phyloP scores from a whole-genome alignment of 73 alveolate genomes.

The Paramecium primaurelia region DNA sequence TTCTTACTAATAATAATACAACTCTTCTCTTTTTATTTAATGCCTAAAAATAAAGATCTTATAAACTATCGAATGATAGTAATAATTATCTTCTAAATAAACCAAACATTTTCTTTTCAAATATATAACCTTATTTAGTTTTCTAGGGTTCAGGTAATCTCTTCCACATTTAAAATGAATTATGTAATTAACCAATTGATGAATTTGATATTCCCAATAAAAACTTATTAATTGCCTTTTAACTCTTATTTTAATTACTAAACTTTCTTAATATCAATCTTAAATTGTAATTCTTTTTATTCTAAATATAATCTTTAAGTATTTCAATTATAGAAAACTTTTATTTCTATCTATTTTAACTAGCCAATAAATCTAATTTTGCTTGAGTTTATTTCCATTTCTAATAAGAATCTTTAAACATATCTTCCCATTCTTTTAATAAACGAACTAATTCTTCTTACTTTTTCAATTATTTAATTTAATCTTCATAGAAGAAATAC shows the following conservation, averaged over 20 bases:
- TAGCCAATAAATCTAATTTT: neutral
- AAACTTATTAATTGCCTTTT: neutral
- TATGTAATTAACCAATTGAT: neutral
- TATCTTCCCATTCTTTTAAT: neutral
- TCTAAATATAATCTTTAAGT: neutral
- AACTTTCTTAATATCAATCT: neutral
- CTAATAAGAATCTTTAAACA: slow-evolving; percentile 27
- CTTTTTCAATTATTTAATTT: neutral
- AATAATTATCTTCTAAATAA: neutral
- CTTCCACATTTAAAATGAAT: slow-evolving; percentile 18
- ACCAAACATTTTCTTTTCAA: slow-evolving; percentile 1
- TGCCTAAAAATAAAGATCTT: neutral
- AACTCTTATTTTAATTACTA: neutral
- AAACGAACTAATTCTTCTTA: neutral
- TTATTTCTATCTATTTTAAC: neutral
- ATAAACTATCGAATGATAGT: neutral
- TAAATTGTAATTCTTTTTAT: neutral
- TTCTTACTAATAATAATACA: neutral
- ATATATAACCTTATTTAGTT: neutral
- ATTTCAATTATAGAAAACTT: neutral
- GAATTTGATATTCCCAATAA: neutral
- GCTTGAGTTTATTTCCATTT: neutral
- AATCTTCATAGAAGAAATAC: neutral
- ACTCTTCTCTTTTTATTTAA: slow-evolving; percentile 18
- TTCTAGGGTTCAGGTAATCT: neutral